Percentiles rank a stretch among this genome's conserved stretches.
Evolutionary conservation across 768 basidiomycete genomes (phyloP).

Genomic region (Lactarius indigo): DNA sequence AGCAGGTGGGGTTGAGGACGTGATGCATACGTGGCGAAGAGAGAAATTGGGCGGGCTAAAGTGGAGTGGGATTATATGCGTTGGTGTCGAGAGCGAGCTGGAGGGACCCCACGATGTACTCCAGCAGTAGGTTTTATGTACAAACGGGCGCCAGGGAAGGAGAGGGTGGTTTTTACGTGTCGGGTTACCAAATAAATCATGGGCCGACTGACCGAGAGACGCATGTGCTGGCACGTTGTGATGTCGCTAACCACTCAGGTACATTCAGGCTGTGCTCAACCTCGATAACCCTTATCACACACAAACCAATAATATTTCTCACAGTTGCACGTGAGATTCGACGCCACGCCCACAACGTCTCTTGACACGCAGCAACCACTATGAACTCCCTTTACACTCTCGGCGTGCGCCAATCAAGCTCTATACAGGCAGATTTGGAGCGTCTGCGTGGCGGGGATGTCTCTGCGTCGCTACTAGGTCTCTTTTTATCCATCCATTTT

Average conservation of each 20-base stretch:
- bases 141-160: neutral
- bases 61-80: neutral
- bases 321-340: neutral
- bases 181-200: conserved; percentile 4
- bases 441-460: conserved; percentile 76
- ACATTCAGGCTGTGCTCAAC: neutral
- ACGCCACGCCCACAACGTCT: neutral
- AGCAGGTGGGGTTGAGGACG: neutral
- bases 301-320: neutral
- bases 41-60: neutral
- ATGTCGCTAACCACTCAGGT: neutral
- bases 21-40: neutral
- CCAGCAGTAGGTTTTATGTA: neutral
- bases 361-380: conserved; percentile 12
- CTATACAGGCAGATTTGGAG: conserved; percentile 83
- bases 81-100: neutral
- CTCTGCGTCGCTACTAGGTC: conserved; percentile 81
- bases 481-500: conserved; percentile 31
- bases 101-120: neutral
- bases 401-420: conserved; percentile 87
- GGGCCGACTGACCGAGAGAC: neutral
- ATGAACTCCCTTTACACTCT: conserved; percentile 98
- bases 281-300: neutral
- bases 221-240: neutral
- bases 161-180: conserved; percentile 8